phyloP scores from a whole-genome alignment of 352 stramenopile genomes.

The Plasmopara halstedii region DNA sequence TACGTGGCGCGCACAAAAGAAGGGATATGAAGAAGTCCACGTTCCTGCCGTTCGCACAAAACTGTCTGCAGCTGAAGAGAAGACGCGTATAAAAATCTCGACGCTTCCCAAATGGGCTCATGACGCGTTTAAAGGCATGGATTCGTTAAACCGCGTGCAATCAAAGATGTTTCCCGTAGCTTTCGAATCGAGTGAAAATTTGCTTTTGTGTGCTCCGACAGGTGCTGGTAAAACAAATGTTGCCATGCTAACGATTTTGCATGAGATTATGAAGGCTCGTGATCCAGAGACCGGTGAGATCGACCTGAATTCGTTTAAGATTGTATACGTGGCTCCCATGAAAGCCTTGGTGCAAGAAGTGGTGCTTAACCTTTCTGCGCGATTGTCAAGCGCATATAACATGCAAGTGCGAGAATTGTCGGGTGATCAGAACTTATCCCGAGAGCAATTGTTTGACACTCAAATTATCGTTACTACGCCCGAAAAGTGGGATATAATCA shows the following conservation, averaged over 20 bases:
- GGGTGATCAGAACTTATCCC: slow-evolving; percentile 96
- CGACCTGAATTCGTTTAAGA: slow-evolving; percentile 97
- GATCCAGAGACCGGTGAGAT: slow-evolving; percentile 78
- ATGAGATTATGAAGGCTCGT: slow-evolving; percentile 94
- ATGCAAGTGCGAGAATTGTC: slow-evolving; percentile 96
- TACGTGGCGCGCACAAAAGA: slow-evolving; percentile 96
- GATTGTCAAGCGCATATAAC: slow-evolving; percentile 89
- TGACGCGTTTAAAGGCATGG: slow-evolving; percentile 94
- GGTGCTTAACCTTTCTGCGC: slow-evolving; percentile 95
- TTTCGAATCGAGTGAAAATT: slow-evolving; percentile 93
- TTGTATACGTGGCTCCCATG: slow-evolving; percentile 99
- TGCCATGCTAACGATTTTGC: slow-evolving; percentile 97
- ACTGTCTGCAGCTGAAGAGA: slow-evolving; percentile 61
- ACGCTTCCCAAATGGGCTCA: slow-evolving; percentile 95
- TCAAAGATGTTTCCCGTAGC: slow-evolving; percentile 93
- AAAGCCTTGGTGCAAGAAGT: slow-evolving; percentile 99
- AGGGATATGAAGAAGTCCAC: slow-evolving; percentile 98
- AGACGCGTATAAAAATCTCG: slow-evolving; percentile 81
- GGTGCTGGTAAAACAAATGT: slow-evolving; percentile 99
- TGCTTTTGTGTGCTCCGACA: slow-evolving; percentile 98
- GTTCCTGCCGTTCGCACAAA: slow-evolving; percentile 93
- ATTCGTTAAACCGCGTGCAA: slow-evolving; percentile 98
- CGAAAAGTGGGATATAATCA: slow-evolving; percentile 99
- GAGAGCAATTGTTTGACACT: slow-evolving; percentile 96
- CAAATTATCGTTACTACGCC: slow-evolving; percentile 99